Evolutionary conservation across 768 basidiomycete genomes (phyloP).

Genomic region (Russula sp.): DNA sequence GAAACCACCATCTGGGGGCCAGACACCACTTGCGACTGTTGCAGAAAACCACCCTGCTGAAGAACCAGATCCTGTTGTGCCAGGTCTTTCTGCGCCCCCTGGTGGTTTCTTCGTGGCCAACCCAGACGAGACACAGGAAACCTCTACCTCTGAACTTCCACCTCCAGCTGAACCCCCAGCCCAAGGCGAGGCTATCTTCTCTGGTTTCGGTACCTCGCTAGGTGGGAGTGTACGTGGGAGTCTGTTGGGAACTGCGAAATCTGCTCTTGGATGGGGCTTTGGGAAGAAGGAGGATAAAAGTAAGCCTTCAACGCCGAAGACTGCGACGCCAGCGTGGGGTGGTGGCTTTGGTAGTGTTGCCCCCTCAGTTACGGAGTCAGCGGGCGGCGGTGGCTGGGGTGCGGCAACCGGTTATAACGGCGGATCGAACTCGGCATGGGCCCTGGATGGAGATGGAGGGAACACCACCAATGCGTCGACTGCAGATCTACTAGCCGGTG

Average conservation of each 20-base stretch:
- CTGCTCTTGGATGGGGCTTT: slow-evolving; percentile 5
- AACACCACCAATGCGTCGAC: slow-evolving; percentile 1
- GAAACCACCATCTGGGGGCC: not conserved
- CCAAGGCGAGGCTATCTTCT: not conserved
- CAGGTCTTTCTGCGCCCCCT: not conserved
- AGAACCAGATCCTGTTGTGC: not conserved
- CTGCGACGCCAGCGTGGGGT: slow-evolving; percentile 1
- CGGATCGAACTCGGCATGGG: not conserved
- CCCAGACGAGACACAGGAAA: not conserved
- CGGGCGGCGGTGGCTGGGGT: slow-evolving; percentile 9
- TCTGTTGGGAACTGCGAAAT: not conserved
- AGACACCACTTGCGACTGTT: slow-evolving; percentile 8
- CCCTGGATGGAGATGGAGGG: not conserved
- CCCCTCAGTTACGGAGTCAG: slow-evolving; percentile 3
- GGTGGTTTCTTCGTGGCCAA: slow-evolving; percentile 1
- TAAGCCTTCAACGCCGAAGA: not conserved
- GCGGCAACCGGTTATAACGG: slow-evolving; percentile 15
- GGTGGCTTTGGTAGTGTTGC: not conserved
- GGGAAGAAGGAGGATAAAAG: slow-evolving; percentile 7
- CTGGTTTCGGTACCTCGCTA: not conserved
- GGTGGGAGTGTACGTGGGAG: not conserved
- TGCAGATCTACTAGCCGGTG: slow-evolving; percentile 1
- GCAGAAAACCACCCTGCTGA: not conserved
- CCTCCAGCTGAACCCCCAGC: not conserved
- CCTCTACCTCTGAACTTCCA: too few species aligned